Evolutionary conservation across 2,329 filamentous ascomycete species (phyloP), one percentile per base, ranked within the genome.

Genomic region (Monosporascus sp.): DNA sequence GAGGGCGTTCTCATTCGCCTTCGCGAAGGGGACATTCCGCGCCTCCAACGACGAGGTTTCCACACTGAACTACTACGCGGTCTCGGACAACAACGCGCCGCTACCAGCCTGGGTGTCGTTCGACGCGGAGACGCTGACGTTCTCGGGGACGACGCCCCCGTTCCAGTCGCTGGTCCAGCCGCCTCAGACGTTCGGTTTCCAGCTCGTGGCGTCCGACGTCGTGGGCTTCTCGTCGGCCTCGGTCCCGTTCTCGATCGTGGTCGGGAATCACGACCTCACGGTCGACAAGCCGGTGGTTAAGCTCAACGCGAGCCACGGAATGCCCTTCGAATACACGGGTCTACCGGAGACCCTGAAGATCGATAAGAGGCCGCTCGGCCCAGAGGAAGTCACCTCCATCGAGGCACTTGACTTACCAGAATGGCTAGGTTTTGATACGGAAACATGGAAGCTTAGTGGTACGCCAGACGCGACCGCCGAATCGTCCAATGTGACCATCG

Each of bases 51-150:
- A 70, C 3, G 71, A 48, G 20, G 34, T 51, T 7, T 52, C 42
- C 46, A n/a, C 14, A 38, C 76, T 85, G 49, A 82, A 83, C 53
- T 96, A 91, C 68, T 93, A 94, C 65, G 89, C 89, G 8, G 84
- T 87, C 3, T 87, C 89, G 4, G 77, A 76, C 5, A 81, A 93
- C 63, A 88, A 89, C 63, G 89, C 88, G n/a, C 90, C 91, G 37
- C 73, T 96, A 37, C 91, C 91, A 20, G 85, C 90, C 1, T 96
- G 91, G 91, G 74, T 96, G 45, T 73, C 73, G n/a, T 96, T 96
- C 63, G 81, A 94, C 60, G 65, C 79, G 1, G 66, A 66, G 2
- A 75, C 70, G 0, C 72, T 96, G 39, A 78, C 77, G 1, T 95
- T 96, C 61, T 81, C 80, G 1, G 91, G 91, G 24, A 81, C 72